Percentiles rank a stretch among this genome's conserved stretches.
phyloP scores from a whole-genome alignment of 176 grass and related monocot genomes.

The Phoenix dactylifera region DNA sequence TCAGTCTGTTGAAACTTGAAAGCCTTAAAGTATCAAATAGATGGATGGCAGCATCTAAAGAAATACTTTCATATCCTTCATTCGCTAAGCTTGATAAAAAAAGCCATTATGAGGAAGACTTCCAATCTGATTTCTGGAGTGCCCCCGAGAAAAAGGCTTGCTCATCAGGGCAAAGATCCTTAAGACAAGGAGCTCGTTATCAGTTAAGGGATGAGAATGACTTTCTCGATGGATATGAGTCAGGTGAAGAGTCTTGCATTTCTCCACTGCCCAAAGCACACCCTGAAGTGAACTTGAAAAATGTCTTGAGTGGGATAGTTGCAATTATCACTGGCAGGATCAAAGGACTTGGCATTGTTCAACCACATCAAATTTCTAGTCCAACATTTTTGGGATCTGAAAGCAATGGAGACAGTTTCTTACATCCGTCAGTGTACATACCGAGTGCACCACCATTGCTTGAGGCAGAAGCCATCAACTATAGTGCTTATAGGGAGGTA shows the following conservation, averaged over 20 bases:
- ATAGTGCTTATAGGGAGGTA: constrained; percentile 39
- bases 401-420: constrained; percentile 45
- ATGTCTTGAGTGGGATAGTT: constrained; percentile 39
- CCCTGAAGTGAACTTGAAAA: constrained; percentile 56
- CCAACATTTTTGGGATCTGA: constrained; percentile 61
- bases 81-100: constrained; percentile 28
- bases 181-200: constrained; percentile 13
- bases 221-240: constrained; percentile 30
- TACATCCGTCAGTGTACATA: constrained; percentile 69
- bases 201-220: constrained; percentile 20
- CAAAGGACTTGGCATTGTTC: constrained; percentile 16
- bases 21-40: no score
- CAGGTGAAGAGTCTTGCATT: constrained; percentile 22
- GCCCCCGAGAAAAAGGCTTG: constrained; percentile 15
- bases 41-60: constrained; percentile 27
- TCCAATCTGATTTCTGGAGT: constrained; percentile 29
- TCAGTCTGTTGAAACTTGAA: no score
- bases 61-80: constrained; percentile 31
- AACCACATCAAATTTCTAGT: constrained; percentile 27
- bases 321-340: constrained; percentile 42
- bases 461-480: constrained; percentile 44
- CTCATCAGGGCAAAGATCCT: constrained; percentile 29
- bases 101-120: constrained; percentile 29
- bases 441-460: constrained; percentile 72
- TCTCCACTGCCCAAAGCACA: constrained; percentile 19